Percentiles rank a stretch among this genome's conserved stretches.
phyloP scores from a whole-genome alignment of 2,329 filamentous ascomycete genomes.

The Beauveria medogensis region DNA sequence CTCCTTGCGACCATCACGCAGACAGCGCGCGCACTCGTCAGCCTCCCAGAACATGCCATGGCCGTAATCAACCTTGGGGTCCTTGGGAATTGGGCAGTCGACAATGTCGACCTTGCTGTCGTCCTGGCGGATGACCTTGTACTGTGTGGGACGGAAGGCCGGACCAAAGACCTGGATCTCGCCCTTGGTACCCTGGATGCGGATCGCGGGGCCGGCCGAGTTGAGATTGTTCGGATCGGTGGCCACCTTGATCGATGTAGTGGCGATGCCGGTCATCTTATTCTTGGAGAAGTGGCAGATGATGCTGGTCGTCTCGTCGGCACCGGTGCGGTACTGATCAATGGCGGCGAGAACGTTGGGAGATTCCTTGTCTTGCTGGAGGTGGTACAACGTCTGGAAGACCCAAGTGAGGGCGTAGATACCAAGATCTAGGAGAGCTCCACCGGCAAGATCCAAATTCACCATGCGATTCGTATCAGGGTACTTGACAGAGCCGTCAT shows the following conservation, averaged over 20 bases:
- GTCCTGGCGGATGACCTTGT: conserved; percentile 50
- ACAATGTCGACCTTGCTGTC: conserved; percentile 41
- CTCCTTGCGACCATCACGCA: conserved; percentile 71
- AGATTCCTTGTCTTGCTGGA: conserved; percentile 61
- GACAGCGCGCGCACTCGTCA: conserved; percentile 66
- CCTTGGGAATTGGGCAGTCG: conserved; percentile 45
- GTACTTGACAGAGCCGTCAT: conserved; percentile 49
- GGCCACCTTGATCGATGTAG: conserved; percentile 54
- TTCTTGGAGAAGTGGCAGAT: conserved; percentile 65
- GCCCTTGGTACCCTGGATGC: conserved; percentile 71
- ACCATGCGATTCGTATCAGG: conserved; percentile 66
- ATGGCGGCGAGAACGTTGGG: conserved; percentile 63
- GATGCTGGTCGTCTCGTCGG: conserved; percentile 71
- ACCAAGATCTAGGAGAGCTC: conserved; percentile 74
- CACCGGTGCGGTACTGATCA: conserved; percentile 64
- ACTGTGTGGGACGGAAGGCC: conserved; percentile 60
- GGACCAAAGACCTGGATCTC: conserved; percentile 75
- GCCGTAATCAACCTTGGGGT: conserved; percentile 46
- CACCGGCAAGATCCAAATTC: conserved; percentile 74
- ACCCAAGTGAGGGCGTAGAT: conserved; percentile 88
- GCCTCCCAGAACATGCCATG: conserved; percentile 89
- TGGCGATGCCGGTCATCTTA: conserved; percentile 64
- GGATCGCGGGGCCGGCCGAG: conserved; percentile 57
- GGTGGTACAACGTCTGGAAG: conserved; percentile 81
- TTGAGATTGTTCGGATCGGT: conserved; percentile 54